These are phyloP conservation scores for Calcarisporium arbuscula DNA, from an alignment of 2,329 filamentous ascomycete species.

Conservation along the genomic window DNA sequence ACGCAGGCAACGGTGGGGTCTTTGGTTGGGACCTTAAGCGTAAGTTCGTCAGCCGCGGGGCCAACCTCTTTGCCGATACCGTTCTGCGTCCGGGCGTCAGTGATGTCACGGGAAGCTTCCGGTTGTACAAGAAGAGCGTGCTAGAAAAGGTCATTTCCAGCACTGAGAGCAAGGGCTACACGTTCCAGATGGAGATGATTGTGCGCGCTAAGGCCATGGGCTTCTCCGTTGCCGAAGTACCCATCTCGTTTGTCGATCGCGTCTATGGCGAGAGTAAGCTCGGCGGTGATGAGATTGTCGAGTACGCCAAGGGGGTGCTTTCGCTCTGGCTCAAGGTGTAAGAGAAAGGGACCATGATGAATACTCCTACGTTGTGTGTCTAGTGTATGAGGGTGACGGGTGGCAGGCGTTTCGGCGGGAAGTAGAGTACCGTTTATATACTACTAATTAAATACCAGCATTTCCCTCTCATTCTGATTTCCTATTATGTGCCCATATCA, in stretches of 20 bases:
- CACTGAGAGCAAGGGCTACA: conserved; percentile 95
- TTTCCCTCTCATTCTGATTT: conserved; percentile 6
- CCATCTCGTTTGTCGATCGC: conserved; percentile 92
- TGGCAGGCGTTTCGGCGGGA: conserved; percentile 22
- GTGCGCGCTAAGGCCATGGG: conserved; percentile 95
- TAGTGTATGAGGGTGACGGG: conserved; percentile 3
- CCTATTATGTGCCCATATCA: background rate
- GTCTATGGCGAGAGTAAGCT: conserved; percentile 94
- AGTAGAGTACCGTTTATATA: conserved; percentile 22
- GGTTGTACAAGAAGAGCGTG: conserved; percentile 87
- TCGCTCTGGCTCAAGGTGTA: conserved; percentile 73
- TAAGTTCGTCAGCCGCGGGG: conserved; percentile 77
- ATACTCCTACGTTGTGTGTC: conserved; percentile 16
- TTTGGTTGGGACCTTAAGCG: conserved; percentile 95
- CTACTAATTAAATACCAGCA: conserved; percentile 21
- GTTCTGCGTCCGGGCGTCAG: conserved; percentile 88
- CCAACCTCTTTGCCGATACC: conserved; percentile 94
- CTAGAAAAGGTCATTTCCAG: conserved; percentile 83
- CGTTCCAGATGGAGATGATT: conserved; percentile 99
- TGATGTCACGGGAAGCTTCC: conserved; percentile 90
- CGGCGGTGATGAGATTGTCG: conserved; percentile 89
- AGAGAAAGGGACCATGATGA: conserved; percentile 6
- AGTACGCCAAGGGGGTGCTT: conserved; percentile 85
- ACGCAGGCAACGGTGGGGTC: conserved; percentile 82
- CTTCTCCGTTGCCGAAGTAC: conserved; percentile 87